phyloP scores from a whole-genome alignment of 2,329 filamentous ascomycete genomes.

The Aspergillus hiratsukae region DNA sequence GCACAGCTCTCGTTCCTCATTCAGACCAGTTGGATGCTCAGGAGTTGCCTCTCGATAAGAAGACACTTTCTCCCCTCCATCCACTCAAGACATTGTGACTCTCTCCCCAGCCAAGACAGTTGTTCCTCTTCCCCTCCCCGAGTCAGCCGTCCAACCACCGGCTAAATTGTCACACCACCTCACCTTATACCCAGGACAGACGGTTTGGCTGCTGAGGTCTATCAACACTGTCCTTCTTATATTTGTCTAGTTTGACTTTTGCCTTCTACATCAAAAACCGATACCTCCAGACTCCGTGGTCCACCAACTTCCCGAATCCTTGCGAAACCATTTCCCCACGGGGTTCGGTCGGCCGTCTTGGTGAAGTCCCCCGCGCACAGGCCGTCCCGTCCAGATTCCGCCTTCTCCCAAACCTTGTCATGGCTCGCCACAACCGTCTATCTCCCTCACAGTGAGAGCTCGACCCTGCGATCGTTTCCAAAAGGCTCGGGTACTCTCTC shows the following conservation, averaged over 20 bases:
- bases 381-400: background rate
- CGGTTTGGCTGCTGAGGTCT: background rate
- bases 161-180: background rate
- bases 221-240: background rate
- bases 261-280: background rate
- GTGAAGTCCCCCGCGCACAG: constrained; percentile 3
- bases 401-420: background rate
- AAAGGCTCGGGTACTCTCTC: background rate
- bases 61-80: background rate
- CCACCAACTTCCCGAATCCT: background rate
- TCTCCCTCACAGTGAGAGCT: background rate
- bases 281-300: background rate
- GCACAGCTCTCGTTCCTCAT: background rate
- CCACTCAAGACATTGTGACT: background rate
- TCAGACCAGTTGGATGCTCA: background rate
- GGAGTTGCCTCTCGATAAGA: background rate
- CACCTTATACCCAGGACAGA: background rate
- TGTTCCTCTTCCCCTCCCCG: background rate
- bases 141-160: background rate
- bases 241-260: background rate
- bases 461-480: background rate
- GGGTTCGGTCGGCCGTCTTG: background rate
- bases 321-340: background rate
- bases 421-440: constrained; percentile 1
- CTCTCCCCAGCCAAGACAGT: background rate